Conservation (phyloP, 2,329 filamentous ascomycete species). For the Davidsoniella neocaledoniae region DNA sequence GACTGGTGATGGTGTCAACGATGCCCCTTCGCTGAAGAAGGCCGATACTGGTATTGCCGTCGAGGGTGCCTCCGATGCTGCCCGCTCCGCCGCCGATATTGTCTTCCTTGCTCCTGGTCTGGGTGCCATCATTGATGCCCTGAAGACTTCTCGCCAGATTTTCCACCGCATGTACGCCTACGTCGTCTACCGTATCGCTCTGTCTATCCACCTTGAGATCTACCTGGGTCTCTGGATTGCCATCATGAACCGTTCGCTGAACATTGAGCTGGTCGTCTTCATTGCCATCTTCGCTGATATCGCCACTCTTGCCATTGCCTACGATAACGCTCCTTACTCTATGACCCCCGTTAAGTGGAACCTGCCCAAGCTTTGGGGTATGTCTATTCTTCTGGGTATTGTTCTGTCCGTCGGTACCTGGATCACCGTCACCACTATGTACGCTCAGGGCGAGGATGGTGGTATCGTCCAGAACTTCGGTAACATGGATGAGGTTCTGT, state of each 20-base stretch:
- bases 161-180: conserved; percentile 97
- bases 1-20: conserved; percentile 93
- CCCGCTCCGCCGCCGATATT: conserved; percentile 80
- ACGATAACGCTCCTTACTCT: conserved; percentile 81
- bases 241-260: conserved; percentile 67
- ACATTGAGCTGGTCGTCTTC: conserved; percentile 80
- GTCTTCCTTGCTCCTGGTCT: conserved; percentile 86
- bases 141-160: conserved; percentile 87
- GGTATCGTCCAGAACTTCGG: conserved; percentile 86
- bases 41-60: conserved; percentile 94
- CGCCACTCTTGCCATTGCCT: conserved; percentile 79
- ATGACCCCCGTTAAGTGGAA: conserved; percentile 89
- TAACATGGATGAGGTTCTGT: conserved; percentile 64
- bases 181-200: conserved; percentile 84
- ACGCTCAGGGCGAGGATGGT: conserved; percentile 44
- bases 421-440: conserved; percentile 80
- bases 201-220: conserved; percentile 81
- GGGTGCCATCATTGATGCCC: conserved; percentile 78
- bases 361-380: conserved; percentile 76
- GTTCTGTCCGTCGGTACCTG: conserved; percentile 72
- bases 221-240: conserved; percentile 87
- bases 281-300: conserved; percentile 92
- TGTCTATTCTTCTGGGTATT: conserved; percentile 69
- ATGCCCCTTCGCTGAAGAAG: conserved; percentile 83
- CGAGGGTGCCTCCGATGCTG: conserved; percentile 80